Conservation (phyloP, 331 rosid genomes). For the Acacia pycnantha region DNA sequence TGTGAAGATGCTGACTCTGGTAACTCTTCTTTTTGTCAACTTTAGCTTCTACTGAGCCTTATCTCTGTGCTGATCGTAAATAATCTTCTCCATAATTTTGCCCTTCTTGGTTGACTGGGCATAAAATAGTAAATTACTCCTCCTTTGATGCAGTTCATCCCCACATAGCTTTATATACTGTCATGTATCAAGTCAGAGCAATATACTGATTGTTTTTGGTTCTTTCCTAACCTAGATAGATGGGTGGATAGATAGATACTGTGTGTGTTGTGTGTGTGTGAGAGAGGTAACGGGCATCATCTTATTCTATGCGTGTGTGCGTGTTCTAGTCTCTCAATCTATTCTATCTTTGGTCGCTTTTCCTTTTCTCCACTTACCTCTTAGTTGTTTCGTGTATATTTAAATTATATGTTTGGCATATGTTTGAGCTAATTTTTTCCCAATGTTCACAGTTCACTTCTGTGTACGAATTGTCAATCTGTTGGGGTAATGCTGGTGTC, state of each 20-base stretch:
- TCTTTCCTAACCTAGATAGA: background rate
- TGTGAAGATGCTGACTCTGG: conserved; percentile 93
- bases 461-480: background rate
- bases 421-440: background rate
- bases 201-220: background rate
- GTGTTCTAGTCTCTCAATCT: background rate
- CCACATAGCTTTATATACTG: background rate
- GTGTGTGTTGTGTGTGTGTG: too few species aligned
- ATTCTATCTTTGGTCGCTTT: background rate
- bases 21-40: conserved; percentile 32
- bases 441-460: background rate
- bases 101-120: background rate
- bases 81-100: background rate
- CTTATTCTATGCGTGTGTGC: background rate
- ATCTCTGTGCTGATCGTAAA: background rate
- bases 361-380: background rate
- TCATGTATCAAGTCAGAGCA: background rate
- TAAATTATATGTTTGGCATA: background rate
- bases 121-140: background rate
- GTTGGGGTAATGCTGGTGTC: background rate
- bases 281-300: background rate
- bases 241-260: too few species aligned
- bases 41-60: background rate
- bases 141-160: background rate
- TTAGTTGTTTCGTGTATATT: background rate